A percentile compares a stretch with the other conserved stretches of the same genome.
Conservation (phyloP, 148 eudicot genomes). For the Drosera capensis region DNA sequence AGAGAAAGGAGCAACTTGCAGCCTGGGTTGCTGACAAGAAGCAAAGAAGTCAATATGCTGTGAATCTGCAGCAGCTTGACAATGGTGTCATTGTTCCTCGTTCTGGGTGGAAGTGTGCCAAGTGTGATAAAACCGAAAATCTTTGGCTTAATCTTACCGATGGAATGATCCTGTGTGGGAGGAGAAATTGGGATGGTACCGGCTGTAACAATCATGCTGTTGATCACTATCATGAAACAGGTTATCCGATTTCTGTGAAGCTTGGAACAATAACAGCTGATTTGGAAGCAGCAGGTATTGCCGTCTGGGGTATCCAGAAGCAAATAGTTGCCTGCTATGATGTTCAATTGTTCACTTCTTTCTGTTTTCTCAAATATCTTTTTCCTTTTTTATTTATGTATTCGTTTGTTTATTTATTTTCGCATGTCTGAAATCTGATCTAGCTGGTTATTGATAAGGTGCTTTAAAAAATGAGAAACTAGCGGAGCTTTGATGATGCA, state of each 20-base stretch:
- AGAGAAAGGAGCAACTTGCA: constrained; percentile 83
- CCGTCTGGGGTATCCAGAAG: not conserved
- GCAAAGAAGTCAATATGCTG: constrained; percentile 56
- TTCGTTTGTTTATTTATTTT: too few relatives aligned
- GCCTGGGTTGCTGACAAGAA: constrained; percentile 86
- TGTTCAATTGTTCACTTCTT: not conserved
- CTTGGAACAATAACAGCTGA: constrained; percentile 94
- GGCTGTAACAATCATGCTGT: constrained; percentile 96
- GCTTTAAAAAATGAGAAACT: too few relatives aligned
- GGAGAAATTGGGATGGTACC: constrained; percentile 90
- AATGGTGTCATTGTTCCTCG: constrained; percentile 71
- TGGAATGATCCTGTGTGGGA: constrained; percentile 90
- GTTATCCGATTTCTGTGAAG: constrained; percentile 82
- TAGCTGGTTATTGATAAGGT: too few relatives aligned
- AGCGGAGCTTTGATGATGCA: too few relatives aligned
- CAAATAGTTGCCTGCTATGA: not conserved
- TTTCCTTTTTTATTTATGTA: too few relatives aligned
- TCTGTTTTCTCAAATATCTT: not conserved
- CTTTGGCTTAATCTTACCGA: constrained; percentile 91
- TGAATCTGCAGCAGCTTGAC: constrained; percentile 52
- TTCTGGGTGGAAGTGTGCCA: constrained; percentile 87
- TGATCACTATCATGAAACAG: constrained; percentile 60
- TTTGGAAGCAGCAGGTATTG: constrained; percentile 83
- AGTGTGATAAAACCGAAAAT: constrained; percentile 87
- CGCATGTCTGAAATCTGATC: too few relatives aligned